Percentiles rank a stretch among this genome's conserved stretches.
phyloP scores from a whole-genome alignment of 73 alveolate species.

The Blepharisma stoltei region DNA sequence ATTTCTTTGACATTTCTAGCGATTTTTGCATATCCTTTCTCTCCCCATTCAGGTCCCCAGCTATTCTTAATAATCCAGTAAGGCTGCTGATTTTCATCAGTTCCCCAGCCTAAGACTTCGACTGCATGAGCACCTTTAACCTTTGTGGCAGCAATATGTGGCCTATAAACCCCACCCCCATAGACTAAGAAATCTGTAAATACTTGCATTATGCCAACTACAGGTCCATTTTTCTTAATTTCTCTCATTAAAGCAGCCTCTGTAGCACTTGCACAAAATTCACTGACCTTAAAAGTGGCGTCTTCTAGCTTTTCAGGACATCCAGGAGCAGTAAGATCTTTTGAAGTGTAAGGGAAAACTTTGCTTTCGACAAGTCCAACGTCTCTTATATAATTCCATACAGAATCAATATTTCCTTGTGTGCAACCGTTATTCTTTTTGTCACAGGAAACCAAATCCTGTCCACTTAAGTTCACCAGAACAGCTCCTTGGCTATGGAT shows the following conservation, averaged over 20 bases:
- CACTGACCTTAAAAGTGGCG: constrained; percentile 58
- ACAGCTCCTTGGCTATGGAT: constrained; percentile 46
- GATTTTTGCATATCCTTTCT: constrained; percentile 78
- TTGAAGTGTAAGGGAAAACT: constrained; percentile 66
- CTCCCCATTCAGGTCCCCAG: constrained; percentile 96
- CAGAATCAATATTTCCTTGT: constrained; percentile 70
- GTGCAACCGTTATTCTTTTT: constrained; percentile 59
- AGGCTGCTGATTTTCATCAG: constrained; percentile 64
- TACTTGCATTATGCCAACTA: constrained; percentile 72
- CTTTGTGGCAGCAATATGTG: constrained; percentile 75
- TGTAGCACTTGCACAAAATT: constrained; percentile 69
- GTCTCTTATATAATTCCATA: constrained; percentile 48
- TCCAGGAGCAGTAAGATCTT: constrained; percentile 43
- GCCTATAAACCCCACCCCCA: constrained; percentile 79
- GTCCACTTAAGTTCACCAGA: constrained; percentile 50
- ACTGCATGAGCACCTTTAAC: constrained; percentile 78
- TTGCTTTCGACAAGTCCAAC: constrained; percentile 61
- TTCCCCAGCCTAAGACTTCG: constrained; percentile 92
- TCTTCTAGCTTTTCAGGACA: constrained; percentile 61
- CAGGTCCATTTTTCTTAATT: constrained; percentile 86
- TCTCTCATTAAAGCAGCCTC: constrained; percentile 85
- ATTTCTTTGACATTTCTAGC: constrained; percentile 55
- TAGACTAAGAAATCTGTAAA: constrained; percentile 86
- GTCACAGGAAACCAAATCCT: constrained; percentile 66
- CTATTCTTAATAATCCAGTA: constrained; percentile 88